Percentiles rank a stretch among this genome's conserved stretches.
Evolutionary conservation across 331 rosid species (phyloP).

Genomic region (Acacia pycnantha): DNA sequence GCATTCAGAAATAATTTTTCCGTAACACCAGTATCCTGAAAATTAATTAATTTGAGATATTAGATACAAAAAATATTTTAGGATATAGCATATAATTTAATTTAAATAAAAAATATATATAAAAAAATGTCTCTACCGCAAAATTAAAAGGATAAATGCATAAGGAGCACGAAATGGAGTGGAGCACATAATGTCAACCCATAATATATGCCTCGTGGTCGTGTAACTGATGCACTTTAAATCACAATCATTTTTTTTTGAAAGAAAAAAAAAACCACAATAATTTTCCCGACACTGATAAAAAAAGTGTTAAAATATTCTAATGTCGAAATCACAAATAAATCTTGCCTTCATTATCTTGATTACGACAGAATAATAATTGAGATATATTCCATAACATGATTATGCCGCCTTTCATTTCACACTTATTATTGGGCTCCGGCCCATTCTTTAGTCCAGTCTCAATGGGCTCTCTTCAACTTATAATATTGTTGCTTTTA

Average conservation of each 20-base stretch:
- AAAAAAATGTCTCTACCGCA: no score
- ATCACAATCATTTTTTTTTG: not conserved
- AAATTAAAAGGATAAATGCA: no score
- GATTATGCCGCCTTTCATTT: not conserved
- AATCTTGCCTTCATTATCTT: not conserved
- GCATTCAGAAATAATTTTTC: no score
- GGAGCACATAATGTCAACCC: no score
- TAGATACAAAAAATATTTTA: no score
- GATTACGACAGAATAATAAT: not conserved
- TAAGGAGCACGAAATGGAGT: no score
- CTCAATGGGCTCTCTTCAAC: not conserved
- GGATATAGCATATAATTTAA: no score
- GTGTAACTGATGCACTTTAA: not conserved
- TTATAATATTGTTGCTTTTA: no score
- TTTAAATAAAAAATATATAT: no score
- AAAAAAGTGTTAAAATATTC: not conserved
- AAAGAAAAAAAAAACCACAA: fast-evolving
- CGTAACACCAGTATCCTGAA: no score
- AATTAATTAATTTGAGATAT: no score
- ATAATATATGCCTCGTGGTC: not conserved
- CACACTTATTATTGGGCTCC: not conserved
- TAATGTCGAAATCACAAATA: not conserved
- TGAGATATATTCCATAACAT: not conserved
- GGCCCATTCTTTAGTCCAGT: not conserved
- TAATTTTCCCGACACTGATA: not conserved